Evolutionary conservation across 306 rosid species (phyloP), one percentile per base, ranked within the genome.

Genomic region (Lotus japonicus): DNA sequence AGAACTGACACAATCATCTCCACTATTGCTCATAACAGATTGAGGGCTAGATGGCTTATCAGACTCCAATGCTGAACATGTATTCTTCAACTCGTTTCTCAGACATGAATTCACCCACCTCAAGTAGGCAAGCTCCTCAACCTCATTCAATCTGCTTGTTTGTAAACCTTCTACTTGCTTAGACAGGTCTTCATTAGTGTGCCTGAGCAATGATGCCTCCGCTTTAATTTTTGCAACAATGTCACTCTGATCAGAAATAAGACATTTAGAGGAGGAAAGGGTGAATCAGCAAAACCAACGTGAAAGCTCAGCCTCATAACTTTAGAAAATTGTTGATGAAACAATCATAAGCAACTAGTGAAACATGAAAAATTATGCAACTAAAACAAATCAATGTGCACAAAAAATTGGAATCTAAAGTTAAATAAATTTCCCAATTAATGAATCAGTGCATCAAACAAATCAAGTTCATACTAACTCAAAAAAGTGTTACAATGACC

Each of bases 41-140:
- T 2, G 64, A 10, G 97, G 97, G 28, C 95, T 88, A 23, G 88
- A 79, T 39, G 70, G 50, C 66, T 85, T 88, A 38, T 80, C 92
- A 38, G 88, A 80, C 84, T 75, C 81, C 11, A 46, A 51, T 6
- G 78, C 31, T 33, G 95, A 78, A 78, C 87, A 83, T 26, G 97
- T 83, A 59, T 81, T 88, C 72, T 87, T 87, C 82, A 94, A 81
- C 79, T 94, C 98, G 5, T 67, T 94, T 77, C 90, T 64, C 57
- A 94, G 72, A 76, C 98, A 94, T 11, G 98, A 88, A 81, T 94
- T 94, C 41, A 94, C 98, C 98, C 98, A 94, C 70, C 97, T 90
- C 67, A 94, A 85, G 70, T 94, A 94, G 11, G 98, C 98, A 53
- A 94, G 96, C 76, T 94, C 98, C 79, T 94, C 98, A 67, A 94